Evolutionary conservation across 495 filamentous ascomycete species (phyloP).

Genomic region (Patellaria atrata): DNA sequence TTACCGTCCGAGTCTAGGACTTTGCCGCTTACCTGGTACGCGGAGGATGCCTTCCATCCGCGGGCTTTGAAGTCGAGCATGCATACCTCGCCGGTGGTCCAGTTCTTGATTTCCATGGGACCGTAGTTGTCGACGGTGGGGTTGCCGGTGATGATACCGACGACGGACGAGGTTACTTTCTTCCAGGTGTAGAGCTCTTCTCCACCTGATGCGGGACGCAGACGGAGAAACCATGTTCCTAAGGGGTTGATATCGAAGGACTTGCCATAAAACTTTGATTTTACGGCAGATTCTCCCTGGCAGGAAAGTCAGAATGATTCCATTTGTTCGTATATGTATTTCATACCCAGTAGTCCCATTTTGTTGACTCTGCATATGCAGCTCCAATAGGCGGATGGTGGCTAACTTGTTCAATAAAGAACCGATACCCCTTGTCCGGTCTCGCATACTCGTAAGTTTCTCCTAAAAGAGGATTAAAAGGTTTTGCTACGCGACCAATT

Average conservation of each 20-base stretch:
- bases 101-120: slow-evolving; percentile 92
- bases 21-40: slow-evolving; percentile 75
- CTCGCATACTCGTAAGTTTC: slow-evolving; percentile 95
- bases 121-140: slow-evolving; percentile 98
- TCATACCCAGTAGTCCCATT: slow-evolving; percentile 84
- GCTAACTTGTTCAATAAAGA: slow-evolving; percentile 97
- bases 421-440: slow-evolving; percentile 92
- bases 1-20: slow-evolving; percentile 59
- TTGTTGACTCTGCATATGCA: slow-evolving; percentile 80
- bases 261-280: slow-evolving; percentile 94
- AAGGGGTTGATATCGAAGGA: slow-evolving; percentile 94
- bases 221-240: slow-evolving; percentile 89
- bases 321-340: not conserved
- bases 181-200: slow-evolving; percentile 98
- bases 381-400: slow-evolving; percentile 95
- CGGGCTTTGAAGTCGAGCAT: slow-evolving; percentile 89
- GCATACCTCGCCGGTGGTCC: slow-evolving; percentile 82
- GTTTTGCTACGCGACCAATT: slow-evolving; percentile 90
- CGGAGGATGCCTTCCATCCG: slow-evolving; percentile 85
- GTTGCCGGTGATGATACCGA: slow-evolving; percentile 93
- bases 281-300: slow-evolving; percentile 82
- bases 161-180: slow-evolving; percentile 93
- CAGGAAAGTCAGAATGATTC: slow-evolving; percentile 8
- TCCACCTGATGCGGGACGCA: slow-evolving; percentile 62
- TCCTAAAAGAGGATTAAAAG: slow-evolving; percentile 90